Evolutionary conservation across 2,329 filamentous ascomycete genomes (phyloP).

Genomic region (Zasmidium angulare): DNA sequence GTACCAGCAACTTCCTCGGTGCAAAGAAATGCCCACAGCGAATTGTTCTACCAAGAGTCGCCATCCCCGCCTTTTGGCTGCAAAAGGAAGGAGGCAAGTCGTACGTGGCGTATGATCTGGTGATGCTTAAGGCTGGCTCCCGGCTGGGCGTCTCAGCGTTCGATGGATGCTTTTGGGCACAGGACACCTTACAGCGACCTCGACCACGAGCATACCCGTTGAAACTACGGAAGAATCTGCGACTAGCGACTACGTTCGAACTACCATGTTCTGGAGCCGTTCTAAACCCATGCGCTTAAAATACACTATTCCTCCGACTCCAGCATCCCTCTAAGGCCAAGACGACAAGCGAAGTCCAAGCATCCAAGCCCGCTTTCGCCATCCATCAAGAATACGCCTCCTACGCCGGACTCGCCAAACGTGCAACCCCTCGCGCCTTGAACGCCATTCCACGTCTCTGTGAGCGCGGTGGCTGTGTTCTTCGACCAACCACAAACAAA

Average conservation of each 20-base stretch:
- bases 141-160: slow-evolving; percentile 2
- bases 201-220: no score
- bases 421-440: background rate
- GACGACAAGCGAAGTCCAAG: background rate
- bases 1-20: background rate
- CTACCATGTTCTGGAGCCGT: background rate
- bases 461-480: background rate
- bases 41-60: background rate
- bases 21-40: background rate
- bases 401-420: background rate
- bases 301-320: background rate
- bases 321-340: background rate
- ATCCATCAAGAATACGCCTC: background rate
- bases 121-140: background rate
- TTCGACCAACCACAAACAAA: background rate
- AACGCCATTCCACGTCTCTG: background rate
- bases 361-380: slow-evolving; percentile 1
- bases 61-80: background rate
- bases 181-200: no score
- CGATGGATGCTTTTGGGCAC: no score
- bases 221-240: no score
- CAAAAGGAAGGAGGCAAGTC: slow-evolving; percentile 1
- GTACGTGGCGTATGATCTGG: background rate
- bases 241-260: background rate
- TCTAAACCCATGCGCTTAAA: background rate